These are phyloP conservation scores for Tulasnella sp. DNA, from an alignment of 768 basidiomycete genomes.

Conservation along the genomic window DNA sequence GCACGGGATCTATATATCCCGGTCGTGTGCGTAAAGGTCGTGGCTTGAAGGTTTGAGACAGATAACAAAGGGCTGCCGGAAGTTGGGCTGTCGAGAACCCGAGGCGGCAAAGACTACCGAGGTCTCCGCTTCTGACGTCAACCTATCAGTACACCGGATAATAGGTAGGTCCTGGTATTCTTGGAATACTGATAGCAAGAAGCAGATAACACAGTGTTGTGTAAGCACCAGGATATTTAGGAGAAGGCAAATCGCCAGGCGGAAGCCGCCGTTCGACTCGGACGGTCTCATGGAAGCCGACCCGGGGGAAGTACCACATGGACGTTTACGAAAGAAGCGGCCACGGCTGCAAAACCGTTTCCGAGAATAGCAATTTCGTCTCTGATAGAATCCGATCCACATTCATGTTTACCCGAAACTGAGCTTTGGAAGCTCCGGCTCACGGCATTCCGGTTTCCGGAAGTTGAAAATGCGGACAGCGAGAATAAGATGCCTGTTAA, in stretches of 20 bases:
- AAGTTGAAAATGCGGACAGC: neutral
- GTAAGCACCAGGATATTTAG: neutral
- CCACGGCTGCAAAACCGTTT: neutral
- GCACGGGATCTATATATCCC: constrained; percentile 8
- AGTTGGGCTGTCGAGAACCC: constrained; percentile 4
- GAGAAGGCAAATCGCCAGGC: neutral
- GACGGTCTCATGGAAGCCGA: constrained; percentile 5
- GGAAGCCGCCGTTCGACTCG: neutral
- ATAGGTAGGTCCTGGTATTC: neutral
- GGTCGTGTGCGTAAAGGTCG: neutral
- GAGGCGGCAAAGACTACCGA: neutral
- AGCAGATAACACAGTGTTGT: neutral
- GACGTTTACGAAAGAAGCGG: neutral
- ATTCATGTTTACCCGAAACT: neutral
- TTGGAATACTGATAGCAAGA: neutral
- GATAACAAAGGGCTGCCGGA: neutral
- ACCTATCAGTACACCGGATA: neutral
- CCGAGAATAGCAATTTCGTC: constrained; percentile 9
- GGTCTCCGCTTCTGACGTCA: neutral
- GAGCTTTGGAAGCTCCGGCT: neutral
- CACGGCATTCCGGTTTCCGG: neutral
- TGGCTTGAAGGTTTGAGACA: neutral
- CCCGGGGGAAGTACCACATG: neutral
- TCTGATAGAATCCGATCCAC: neutral
- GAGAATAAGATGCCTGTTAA: neutral